Evolutionary conservation across 2,329 filamentous ascomycete species (phyloP).

Genomic region (Pseudogymnoascus pannorum): DNA sequence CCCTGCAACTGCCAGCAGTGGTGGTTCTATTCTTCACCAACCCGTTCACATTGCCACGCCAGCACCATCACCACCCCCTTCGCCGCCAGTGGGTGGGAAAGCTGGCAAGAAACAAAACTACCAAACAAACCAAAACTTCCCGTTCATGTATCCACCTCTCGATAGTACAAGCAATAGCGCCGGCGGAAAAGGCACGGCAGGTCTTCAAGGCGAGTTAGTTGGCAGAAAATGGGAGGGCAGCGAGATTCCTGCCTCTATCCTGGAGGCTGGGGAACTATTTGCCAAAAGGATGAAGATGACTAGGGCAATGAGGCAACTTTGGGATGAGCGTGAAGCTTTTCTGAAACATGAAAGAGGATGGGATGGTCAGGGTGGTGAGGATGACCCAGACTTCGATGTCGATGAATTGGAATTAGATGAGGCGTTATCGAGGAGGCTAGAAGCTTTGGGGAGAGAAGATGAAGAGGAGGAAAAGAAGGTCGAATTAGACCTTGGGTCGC

Average conservation of each 20-base stretch:
- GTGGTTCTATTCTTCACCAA: slow-evolving; percentile 82
- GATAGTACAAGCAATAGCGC: slow-evolving; percentile 83
- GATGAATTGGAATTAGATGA: slow-evolving; percentile 36
- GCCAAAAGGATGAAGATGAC: slow-evolving; percentile 86
- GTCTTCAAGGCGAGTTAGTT: slow-evolving; percentile 70
- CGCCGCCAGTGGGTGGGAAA: slow-evolving; percentile 78
- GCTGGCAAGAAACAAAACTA: slow-evolving; percentile 98
- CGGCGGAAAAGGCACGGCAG: slow-evolving; percentile 79
- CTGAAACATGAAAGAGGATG: slow-evolving; percentile 90
- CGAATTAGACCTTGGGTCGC: slow-evolving; percentile 44
- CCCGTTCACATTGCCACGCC: slow-evolving; percentile 98
- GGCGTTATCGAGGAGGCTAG: slow-evolving; percentile 36
- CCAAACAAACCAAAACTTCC: slow-evolving; percentile 97
- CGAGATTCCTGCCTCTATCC: slow-evolving; percentile 86
- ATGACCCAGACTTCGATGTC: slow-evolving; percentile 35
- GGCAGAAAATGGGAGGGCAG: slow-evolving; percentile 88
- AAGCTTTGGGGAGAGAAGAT: slow-evolving; percentile 23
- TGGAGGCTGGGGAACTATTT: slow-evolving; percentile 91
- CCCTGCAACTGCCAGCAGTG: slow-evolving; percentile 44
- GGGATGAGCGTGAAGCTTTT: slow-evolving; percentile 87
- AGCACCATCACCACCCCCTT: slow-evolving; percentile 89
- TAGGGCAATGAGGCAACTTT: slow-evolving; percentile 82
- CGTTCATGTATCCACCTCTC: slow-evolving; percentile 91
- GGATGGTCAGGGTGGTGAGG: slow-evolving; percentile 45
- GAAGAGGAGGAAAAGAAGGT: slow-evolving; percentile 31